A percentile compares a stretch with the other conserved stretches of the same genome.
phyloP scores from a whole-genome alignment of 768 basidiomycete species.

The Podaxis rugospora region DNA sequence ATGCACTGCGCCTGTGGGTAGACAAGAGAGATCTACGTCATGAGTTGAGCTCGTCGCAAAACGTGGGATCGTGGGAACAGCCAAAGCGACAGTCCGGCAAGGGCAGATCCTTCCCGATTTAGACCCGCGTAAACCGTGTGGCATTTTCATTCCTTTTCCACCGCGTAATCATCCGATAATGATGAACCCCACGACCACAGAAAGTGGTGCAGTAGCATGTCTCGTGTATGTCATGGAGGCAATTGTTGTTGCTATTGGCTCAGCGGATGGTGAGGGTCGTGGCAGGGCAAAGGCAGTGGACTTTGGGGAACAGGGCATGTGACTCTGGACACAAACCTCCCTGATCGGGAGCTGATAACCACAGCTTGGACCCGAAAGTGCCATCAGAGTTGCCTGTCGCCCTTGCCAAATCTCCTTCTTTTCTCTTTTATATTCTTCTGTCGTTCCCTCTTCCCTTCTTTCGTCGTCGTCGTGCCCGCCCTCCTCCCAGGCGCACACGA shows the following conservation, averaged over 20 bases:
- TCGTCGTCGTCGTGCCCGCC: slow-evolving; percentile 38
- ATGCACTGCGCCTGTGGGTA: neutral
- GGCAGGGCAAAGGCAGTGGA: neutral
- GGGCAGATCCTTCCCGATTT: slow-evolving; percentile 21
- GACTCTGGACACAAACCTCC: slow-evolving; percentile 10
- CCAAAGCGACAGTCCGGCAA: slow-evolving; percentile 19
- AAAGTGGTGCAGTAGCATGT: neutral
- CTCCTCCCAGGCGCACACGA: slow-evolving; percentile 26
- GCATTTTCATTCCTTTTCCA: slow-evolving; percentile 6
- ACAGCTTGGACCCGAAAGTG: slow-evolving; percentile 12
- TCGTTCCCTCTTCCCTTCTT: slow-evolving; percentile 24
- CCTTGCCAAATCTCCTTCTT: slow-evolving; percentile 18
- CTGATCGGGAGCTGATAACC: slow-evolving; percentile 17
- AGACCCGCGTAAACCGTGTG: slow-evolving; percentile 11
- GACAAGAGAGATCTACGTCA: slow-evolving; percentile 21
- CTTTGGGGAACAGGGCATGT: slow-evolving; percentile 8
- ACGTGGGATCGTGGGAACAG: slow-evolving; percentile 34
- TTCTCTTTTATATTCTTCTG: slow-evolving; percentile 24
- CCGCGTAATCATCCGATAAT: neutral
- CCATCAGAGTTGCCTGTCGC: slow-evolving; percentile 19
- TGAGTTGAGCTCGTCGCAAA: slow-evolving; percentile 30
- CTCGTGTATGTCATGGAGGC: neutral
- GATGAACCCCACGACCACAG: neutral
- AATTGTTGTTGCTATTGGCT: neutral
- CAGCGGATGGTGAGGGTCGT: neutral